phyloP scores from a whole-genome alignment of 73 alveolate species.

The Diophrys sp. region DNA sequence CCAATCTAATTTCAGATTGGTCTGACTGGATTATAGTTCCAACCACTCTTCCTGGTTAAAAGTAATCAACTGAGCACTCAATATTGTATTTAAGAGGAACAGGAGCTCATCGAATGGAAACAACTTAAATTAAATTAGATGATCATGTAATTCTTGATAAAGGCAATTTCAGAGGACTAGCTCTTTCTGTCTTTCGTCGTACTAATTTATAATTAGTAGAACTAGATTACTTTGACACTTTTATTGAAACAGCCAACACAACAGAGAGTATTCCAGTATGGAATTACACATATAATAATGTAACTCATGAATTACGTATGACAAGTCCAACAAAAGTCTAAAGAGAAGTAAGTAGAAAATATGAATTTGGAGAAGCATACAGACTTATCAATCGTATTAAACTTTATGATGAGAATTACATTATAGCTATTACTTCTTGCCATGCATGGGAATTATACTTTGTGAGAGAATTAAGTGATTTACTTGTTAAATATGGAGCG shows the following conservation, averaged over 20 bases:
- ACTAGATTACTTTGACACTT: constrained; percentile 39
- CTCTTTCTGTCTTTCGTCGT: constrained; percentile 45
- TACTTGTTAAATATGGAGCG: constrained; percentile 62
- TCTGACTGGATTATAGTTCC: constrained; percentile 16
- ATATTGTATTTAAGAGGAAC: constrained; percentile 65
- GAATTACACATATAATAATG: too few species aligned
- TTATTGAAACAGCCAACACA: too few species aligned
- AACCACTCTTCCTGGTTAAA: constrained; percentile 4
- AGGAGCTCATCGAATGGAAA: constrained; percentile 58
- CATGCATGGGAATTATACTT: constrained; percentile 71
- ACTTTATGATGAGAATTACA: constrained; percentile 42
- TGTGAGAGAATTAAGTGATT: constrained; percentile 55
- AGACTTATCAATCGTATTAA: constrained; percentile 31
- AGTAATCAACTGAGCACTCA: constrained; percentile 26
- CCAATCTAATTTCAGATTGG: constrained; percentile 35
- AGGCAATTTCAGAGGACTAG: constrained; percentile 61
- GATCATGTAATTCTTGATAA: constrained; percentile 36
- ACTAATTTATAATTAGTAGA: constrained; percentile 24
- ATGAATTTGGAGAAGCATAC: constrained; percentile 29
- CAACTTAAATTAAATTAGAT: constrained; percentile 50
- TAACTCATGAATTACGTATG: constrained; percentile 11
- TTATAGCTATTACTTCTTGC: constrained; percentile 56
- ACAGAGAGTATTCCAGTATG: too few species aligned
- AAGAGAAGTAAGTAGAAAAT: background rate
- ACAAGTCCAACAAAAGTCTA: constrained; percentile 3